Evolutionary conservation across 1,284 basidiomycete species (phyloP), one percentile per base, ranked within the genome.

Genomic region (Cryptococcus floricola): DNA sequence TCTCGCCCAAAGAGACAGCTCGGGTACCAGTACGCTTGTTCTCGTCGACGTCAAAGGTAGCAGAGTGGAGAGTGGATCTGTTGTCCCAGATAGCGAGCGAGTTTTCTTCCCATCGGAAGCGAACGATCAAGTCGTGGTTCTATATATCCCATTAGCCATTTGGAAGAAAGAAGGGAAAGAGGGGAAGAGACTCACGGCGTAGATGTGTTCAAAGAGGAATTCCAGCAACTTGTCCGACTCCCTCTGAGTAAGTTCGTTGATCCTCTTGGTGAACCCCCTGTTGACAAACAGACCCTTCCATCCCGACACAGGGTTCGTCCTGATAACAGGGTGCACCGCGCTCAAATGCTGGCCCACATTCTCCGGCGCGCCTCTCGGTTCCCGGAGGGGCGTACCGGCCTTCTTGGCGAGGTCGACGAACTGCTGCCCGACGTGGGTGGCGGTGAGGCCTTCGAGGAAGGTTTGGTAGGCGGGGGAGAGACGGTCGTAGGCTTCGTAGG

Each of bases 271-370:
- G 76, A 88, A 88, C 1, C 59, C 77, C 44, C 70, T 65, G 78
- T 87, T 87, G 53, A 87, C 84, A 64, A 84, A 89, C 62, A 89
- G 71, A 54, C 82, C 84, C 81, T 90, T 89, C 85, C 85, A 89
- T 9, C 87, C 87, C 0, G 88, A 90, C 1, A 81, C 83, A n/a
- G 87, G 68, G 55, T 71, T 66, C 23, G 64, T 64, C 38, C 74
- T 55, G 42, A 71, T 60, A 23, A 76, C 64, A 25, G 74, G 88
- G 70, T 89, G 85, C 16, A 88, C 84, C 31, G 87, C 82, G 12
- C 76, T 77, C 39, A 89, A 76, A 41, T 80, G 74, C 43, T 78
- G 77, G 18, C 86, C 86, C 12, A 79, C 77, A 66, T 87, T 87
- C 42, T 81, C 79, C 0, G 84, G 83, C 12, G 81, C 78, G 5